phyloP scores from a whole-genome alignment of 2,329 filamentous ascomycete genomes.

The Alternaria panax region DNA sequence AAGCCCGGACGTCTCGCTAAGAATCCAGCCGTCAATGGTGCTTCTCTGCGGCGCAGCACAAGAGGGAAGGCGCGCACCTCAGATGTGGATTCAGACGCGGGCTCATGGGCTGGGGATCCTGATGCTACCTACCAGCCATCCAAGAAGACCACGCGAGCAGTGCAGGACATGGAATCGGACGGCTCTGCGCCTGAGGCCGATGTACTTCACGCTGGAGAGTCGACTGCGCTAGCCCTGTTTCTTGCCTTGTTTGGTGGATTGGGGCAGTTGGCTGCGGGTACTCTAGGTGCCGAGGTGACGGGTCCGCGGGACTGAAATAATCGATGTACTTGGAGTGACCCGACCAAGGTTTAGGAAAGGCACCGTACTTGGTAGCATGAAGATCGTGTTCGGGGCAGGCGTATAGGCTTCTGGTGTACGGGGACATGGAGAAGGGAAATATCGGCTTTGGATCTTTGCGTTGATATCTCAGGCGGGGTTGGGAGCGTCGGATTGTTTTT shows the following conservation, averaged over 20 bases:
- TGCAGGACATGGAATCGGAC: conserved; percentile 41
- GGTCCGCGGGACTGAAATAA: conserved; percentile 24
- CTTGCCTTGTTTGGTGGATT: conserved; percentile 46
- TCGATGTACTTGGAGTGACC: neutral
- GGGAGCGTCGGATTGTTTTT: conserved; percentile 1
- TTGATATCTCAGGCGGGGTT: neutral
- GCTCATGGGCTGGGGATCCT: conserved; percentile 22
- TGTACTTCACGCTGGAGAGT: conserved; percentile 43
- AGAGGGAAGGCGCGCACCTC: conserved; percentile 20
- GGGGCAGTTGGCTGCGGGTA: conserved; percentile 42
- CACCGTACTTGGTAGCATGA: neutral
- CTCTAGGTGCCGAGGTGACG: conserved; percentile 47
- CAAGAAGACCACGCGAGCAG: conserved; percentile 25
- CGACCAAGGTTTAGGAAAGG: neutral
- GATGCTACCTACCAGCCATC: conserved; percentile 41
- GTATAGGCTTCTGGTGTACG: neutral
- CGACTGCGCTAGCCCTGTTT: conserved; percentile 46
- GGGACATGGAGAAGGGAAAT: neutral
- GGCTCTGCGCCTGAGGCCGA: conserved; percentile 36
- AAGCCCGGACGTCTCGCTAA: conserved; percentile 39
- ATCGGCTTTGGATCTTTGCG: neutral
- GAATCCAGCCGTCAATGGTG: conserved; percentile 31
- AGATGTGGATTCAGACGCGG: conserved; percentile 34
- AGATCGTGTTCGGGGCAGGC: neutral
- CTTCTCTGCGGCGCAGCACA: conserved; percentile 30